A percentile compares a stretch with the other conserved stretches of the same genome.
Conservation (phyloP, 31 red algal genomes). For the Porphyra umbilicalis region DNA sequence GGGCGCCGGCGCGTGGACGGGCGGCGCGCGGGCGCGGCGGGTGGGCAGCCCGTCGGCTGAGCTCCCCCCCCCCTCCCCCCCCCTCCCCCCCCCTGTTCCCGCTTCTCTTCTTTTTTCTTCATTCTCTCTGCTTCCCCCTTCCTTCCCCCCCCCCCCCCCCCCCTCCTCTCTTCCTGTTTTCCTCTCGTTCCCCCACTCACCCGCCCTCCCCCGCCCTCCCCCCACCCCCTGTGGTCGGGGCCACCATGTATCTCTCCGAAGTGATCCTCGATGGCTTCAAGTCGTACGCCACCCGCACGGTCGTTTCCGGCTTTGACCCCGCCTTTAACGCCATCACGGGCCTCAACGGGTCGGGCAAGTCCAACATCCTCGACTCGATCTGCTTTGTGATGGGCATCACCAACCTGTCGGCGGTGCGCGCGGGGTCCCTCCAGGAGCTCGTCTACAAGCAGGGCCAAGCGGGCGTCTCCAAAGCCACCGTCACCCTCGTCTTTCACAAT, state of each 20-base stretch:
- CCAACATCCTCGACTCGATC: conserved; percentile 96
- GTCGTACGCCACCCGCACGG: conserved; percentile 87
- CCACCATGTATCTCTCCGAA: conserved; percentile 80
- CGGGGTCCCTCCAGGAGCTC: conserved; percentile 88
- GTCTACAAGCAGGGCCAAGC: conserved; percentile 99
- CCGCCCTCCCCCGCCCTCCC: not conserved
- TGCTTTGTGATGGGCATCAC: conserved; percentile 99
- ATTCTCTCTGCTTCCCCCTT: no score
- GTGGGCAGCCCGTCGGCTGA: no score
- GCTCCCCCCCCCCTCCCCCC: no score
- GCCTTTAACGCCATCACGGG: conserved; percentile 99
- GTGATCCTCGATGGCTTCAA: conserved; percentile 99
- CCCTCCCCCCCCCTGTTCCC: no score
- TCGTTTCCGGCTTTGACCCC: conserved; percentile 84
- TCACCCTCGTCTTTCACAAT: conserved; percentile 94
- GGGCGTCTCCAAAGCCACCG: conserved; percentile 82
- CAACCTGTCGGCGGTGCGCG: conserved; percentile 91
- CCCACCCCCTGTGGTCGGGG: no score
- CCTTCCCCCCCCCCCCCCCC: not conserved
- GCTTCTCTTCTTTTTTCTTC: no score
- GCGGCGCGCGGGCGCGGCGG: no score
- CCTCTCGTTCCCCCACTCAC: not conserved
- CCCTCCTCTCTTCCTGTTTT: not conserved
- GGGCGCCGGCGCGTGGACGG: no score
- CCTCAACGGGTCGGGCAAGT: conserved; percentile 97